Base-by-base conservation (phyloP, 2,329 filamentous ascomycete species). In the Grosmannia serpens region DNA sequence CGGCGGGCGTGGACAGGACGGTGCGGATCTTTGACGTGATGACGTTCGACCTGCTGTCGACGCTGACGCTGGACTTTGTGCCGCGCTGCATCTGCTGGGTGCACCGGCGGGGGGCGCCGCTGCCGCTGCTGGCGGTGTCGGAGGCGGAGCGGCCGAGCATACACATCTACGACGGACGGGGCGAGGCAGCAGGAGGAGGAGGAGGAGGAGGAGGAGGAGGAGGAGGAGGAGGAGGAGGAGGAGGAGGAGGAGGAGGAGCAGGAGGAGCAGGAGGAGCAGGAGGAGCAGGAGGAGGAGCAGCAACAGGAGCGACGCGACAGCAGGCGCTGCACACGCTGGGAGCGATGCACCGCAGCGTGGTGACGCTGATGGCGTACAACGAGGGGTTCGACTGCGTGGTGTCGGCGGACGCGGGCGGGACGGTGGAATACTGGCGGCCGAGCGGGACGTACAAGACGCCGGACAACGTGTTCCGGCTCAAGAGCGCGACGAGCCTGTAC, bases 361-460 rank as follows among this genome's bases (percentile, higher is more conserved):
- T 99, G 2, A 83, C 86, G 31, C 73, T 95, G 27, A 92, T 99
- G 82, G 85, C 85, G 0, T 99, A 91, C 75, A 99, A 97, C 71
- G 85, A 90, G 68, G 75, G 80, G 6, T 96, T 86, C 68, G 87
- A 97, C 71, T 99, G 94, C 67, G 91, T 95, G 1, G 75, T 97
- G 8, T 97, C 94, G 1, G 86, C 86, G 0, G 95, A 99, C 64
- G 85, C 92, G 64, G 83, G 83, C 57, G 92, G 94, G 27, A 97
- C 97, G 92, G 70, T 99, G 11, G 94, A 99, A 71, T 99, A 99
- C 73, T 99, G 94, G 94, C 82, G 83, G 59, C 91, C 94, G 0
- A 82, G 81, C 62, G 85, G 83, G 2, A 84, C 77, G 46, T 96
- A 90, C 70, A 90, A 95, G 67, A 96, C 97, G 71, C 94, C 94